Base-by-base conservation (phyloP, 495 filamentous ascomycete genomes). In the Evansstolkia leycettana region DNA sequence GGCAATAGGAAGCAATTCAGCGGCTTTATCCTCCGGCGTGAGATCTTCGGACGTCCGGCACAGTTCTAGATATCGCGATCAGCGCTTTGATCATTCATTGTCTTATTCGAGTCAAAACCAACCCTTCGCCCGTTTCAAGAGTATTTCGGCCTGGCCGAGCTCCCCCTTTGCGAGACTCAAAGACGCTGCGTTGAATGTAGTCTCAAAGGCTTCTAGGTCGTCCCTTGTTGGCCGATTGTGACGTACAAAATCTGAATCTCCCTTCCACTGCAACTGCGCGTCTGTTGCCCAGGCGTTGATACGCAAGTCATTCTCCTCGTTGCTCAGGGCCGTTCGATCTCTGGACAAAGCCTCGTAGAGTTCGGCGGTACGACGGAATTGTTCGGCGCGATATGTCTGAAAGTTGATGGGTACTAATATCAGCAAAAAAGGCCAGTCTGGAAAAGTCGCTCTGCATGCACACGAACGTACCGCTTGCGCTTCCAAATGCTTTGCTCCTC, bases 181-280 rank as follows among this genome's bases (percentile, higher is more conserved):
- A 52, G 89, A 96, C 15, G 88, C 92, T 6, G 80, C 78, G 63
- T 98, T 98, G 58, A 88, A 98, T 0, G 85, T 73, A 3, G 81
- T 92, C 58, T 98, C 90, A 46, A 96, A 98, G 2, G 79, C 78
- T 50, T 95, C 85, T 30, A 94, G 55, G 47, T 93, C 84, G 37
- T 86, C 84, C 39, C 78, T 68, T 12, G 61, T 65, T 10, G 76
- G 67, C 50, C 82, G 72, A 41, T 67, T 72, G 27, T 60, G 53
- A 35, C 55, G 57, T 24, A 70, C 70, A 12, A 70, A 51, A 36
- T 72, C 58, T 12, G 69, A 58, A 28, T 70, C 55, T 28, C 78
- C 79, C 40, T 76, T 69, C 88, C 85, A 94, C 48, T 87, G 74
- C n/a, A 90, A 58, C 58, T 94, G 89, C 10, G 86, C 84, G 57